These are phyloP conservation scores for Fusarium sp. DNA, from an alignment of 2,329 filamentous ascomycete genomes.

Conservation along the genomic window DNA sequence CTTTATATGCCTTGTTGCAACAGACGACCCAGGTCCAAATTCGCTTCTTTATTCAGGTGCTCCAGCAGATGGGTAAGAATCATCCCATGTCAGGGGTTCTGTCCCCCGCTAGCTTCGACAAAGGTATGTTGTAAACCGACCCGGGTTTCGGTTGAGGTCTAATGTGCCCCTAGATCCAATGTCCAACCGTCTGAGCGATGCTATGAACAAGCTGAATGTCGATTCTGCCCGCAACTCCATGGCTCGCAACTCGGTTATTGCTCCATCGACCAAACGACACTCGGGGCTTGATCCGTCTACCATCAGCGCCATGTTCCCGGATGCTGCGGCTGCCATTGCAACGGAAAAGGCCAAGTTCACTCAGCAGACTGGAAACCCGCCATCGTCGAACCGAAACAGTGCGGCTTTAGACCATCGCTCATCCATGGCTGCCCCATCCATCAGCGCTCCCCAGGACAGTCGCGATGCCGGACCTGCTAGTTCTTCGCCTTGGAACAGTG, in stretches of 20 bases:
- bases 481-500: conserved; percentile 82
- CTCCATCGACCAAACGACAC: conserved; percentile 87
- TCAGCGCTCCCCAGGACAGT: conserved; percentile 68
- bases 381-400: conserved; percentile 94
- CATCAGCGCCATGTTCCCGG: conserved; percentile 99
- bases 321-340: conserved; percentile 97
- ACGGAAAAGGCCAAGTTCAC: conserved; percentile 98
- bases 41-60: conserved; percentile 97
- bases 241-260: conserved; percentile 80
- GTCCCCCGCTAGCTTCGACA: conserved; percentile 96
- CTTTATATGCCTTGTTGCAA: conserved; percentile 93
- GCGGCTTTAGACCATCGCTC: conserved; percentile 80
- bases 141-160: conserved; percentile 7
- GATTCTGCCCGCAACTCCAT: conserved; percentile 90
- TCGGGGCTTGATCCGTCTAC: conserved; percentile 93
- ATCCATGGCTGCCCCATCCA: conserved; percentile 80
- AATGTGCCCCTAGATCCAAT: conserved; percentile 79
- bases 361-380: conserved; percentile 90
- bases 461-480: conserved; percentile 48
- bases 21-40: conserved; percentile 99
- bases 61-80: conserved; percentile 99
- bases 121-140: conserved; percentile 71
- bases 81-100: conserved; percentile 97
- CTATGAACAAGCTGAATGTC: conserved; percentile 94
- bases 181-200: conserved; percentile 95